Base-by-base conservation (phyloP, 2,329 filamentous ascomycete genomes). In the Cladobotryum protrusum region DNA sequence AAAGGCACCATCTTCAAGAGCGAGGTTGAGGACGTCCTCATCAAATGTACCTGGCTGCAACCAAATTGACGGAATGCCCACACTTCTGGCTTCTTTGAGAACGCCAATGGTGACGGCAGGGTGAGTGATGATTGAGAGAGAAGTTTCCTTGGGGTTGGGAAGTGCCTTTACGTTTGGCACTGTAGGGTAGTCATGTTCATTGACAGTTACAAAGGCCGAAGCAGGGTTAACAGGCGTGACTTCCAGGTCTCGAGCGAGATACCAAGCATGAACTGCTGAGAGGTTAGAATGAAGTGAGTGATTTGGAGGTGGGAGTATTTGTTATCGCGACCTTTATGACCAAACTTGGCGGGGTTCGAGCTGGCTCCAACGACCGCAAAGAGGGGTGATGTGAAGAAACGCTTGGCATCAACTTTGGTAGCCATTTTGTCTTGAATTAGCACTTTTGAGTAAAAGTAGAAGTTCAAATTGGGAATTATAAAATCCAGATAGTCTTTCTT, bases 321-420 rank as follows among this genome's bases (percentile, higher is more conserved):
- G 17, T 3, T 13, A 6, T 41, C 62, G 72, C 51, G 68, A 91
- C 90, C 83, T 74, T 89, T 91, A 69, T 96, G 86, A 19, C 93
- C 92, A 63, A 87, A 96, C 68, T 96, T 96, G 64, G 76, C 73
- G 37, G 86, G 76, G 69, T 95, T 89, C 47, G 87, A 87, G 65
- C 86, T 92, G 35, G 92, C 92, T 60, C 92, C 92, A 17, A 91
- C 89, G 24, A 96, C 92, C 52, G 92, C 91, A 67, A 92, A 96
- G 57, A 79, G 76, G 20, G 85, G 81, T 7, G 85, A 86, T 3
- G 81, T 77, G 73, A 96, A 95, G 77, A 96, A 96, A 12, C 77
- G 76, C 55, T 82, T 83, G 42, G 89, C 83, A 42, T 86, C 80
- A 43, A 82, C 76, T 64, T 90, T 84, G 72, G 87, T 87, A 18